Conservation (phyloP, 345 rosid genomes). For the Syzygium aromaticum region DNA sequence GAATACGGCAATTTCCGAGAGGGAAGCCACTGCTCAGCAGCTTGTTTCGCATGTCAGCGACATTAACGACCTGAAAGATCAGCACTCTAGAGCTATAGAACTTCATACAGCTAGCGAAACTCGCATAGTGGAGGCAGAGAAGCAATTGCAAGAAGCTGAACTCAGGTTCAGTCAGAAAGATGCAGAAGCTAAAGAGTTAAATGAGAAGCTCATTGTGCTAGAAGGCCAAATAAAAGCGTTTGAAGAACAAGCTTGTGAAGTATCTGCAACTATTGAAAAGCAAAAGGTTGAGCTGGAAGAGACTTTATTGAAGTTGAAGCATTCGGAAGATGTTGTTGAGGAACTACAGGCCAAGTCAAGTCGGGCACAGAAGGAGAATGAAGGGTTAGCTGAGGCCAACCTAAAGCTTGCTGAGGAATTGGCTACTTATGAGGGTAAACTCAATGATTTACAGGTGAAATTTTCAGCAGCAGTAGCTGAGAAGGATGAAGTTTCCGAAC, state of each 20-base stretch:
- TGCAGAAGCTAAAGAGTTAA: constrained; percentile 41
- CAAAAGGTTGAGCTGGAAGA: constrained; percentile 61
- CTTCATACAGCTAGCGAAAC: constrained; percentile 42
- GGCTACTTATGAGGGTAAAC: constrained; percentile 52
- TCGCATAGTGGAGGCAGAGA: constrained; percentile 23
- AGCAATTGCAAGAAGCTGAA: constrained; percentile 42
- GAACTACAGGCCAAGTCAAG: constrained; percentile 50
- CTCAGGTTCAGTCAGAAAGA: constrained; percentile 46
- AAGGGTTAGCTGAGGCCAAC: constrained; percentile 70
- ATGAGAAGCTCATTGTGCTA: constrained; percentile 45
- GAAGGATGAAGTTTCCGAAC: constrained; percentile 53
- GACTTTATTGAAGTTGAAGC: constrained; percentile 39
- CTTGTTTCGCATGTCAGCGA: constrained; percentile 35
- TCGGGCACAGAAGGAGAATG: constrained; percentile 61
- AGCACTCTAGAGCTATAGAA: constrained; percentile 45
- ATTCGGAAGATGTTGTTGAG: constrained; percentile 51
- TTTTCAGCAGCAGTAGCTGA: constrained; percentile 37
- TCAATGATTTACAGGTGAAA: constrained; percentile 44
- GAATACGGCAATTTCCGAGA: constrained; percentile 48
- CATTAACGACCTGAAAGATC: constrained; percentile 40
- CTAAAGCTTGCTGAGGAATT: constrained; percentile 66
- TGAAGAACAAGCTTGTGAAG: constrained; percentile 48
- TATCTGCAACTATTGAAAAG: constrained; percentile 45
- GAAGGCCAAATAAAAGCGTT: constrained; percentile 46
- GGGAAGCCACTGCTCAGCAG: constrained; percentile 50